phyloP scores from a whole-genome alignment of 2,329 filamentous ascomycete genomes.

The Sporothrix mexicana region DNA sequence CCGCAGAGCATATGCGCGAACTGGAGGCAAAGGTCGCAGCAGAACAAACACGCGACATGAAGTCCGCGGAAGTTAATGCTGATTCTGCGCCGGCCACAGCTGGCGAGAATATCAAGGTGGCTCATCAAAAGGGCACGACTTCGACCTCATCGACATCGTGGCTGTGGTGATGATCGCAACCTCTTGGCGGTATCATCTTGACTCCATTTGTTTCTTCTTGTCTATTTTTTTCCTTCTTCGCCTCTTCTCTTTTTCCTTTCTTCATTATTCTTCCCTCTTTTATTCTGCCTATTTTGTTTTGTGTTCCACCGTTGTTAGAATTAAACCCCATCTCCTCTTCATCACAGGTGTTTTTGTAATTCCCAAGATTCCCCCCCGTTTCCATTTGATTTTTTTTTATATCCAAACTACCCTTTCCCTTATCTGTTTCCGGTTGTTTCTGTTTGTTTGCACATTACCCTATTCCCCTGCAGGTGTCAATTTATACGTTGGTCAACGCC shows the following conservation, averaged over 20 bases:
- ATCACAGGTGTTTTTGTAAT: neutral
- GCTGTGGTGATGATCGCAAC: neutral
- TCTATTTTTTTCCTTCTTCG: neutral
- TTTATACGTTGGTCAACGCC: constrained; percentile 4
- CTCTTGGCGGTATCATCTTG: neutral
- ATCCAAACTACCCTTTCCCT: neutral
- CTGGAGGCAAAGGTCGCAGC: constrained; percentile 20
- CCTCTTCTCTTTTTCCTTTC: neutral
- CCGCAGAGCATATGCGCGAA: constrained; percentile 27
- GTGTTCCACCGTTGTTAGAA: neutral
- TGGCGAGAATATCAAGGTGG: neutral
- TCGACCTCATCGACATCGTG: neutral
- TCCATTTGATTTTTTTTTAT: neutral
- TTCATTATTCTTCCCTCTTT: neutral
- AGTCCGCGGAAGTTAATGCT: neutral
- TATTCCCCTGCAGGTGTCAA: constrained; percentile 1
- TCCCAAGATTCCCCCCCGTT: constrained; percentile 15
- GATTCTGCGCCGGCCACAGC: neutral
- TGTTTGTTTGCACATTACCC: neutral
- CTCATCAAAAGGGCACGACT: no score
- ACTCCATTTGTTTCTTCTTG: neutral
- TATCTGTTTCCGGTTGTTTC: neutral
- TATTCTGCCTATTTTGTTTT: neutral
- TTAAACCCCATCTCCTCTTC: neutral
- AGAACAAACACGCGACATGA: neutral